phyloP scores from a whole-genome alignment of 2,329 filamentous ascomycete genomes.

The Cladosporium oxysporum region DNA sequence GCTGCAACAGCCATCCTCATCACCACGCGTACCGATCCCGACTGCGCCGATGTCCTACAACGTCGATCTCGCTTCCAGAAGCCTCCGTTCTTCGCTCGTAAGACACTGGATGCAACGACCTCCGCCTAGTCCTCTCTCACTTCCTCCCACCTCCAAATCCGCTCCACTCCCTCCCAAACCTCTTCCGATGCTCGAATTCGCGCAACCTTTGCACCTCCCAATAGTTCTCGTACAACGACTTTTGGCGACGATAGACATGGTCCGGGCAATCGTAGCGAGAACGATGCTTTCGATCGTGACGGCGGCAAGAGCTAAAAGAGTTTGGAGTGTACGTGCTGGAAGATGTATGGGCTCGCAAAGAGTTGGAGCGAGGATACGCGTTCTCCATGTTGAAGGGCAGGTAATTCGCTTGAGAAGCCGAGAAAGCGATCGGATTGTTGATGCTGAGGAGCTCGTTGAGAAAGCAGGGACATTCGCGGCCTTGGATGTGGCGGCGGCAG shows the following conservation, averaged over 20 bases:
- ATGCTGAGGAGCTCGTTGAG: conserved; percentile 28
- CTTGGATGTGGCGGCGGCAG: conserved; percentile 28
- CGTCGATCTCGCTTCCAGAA: not conserved
- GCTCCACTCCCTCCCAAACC: not conserved
- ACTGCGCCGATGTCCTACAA: not conserved
- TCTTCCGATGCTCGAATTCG: not conserved
- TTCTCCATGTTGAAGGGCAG: conserved; percentile 25
- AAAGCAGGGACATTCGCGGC: conserved; percentile 28
- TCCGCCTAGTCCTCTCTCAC: not conserved
- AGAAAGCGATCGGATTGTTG: conserved; percentile 24
- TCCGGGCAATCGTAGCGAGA: conserved; percentile 16
- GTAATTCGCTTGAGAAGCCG: conserved; percentile 18
- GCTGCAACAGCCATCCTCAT: not conserved
- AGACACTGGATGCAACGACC: not conserved
- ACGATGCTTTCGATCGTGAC: conserved; percentile 15
- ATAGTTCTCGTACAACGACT: not conserved
- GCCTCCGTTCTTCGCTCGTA: not conserved
- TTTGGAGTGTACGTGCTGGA: not conserved
- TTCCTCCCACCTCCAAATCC: not conserved
- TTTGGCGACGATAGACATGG: not conserved
- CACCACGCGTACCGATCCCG: not conserved
- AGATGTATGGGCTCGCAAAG: conserved; percentile 44
- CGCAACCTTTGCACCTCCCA: not conserved
- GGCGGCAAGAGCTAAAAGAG: conserved; percentile 12
- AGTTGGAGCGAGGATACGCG: not conserved